A percentile compares a stretch with the other conserved stretches of the same genome.
Conservation (phyloP, 768 basidiomycete species). For the Macrolepiota albuminosa region DNA sequence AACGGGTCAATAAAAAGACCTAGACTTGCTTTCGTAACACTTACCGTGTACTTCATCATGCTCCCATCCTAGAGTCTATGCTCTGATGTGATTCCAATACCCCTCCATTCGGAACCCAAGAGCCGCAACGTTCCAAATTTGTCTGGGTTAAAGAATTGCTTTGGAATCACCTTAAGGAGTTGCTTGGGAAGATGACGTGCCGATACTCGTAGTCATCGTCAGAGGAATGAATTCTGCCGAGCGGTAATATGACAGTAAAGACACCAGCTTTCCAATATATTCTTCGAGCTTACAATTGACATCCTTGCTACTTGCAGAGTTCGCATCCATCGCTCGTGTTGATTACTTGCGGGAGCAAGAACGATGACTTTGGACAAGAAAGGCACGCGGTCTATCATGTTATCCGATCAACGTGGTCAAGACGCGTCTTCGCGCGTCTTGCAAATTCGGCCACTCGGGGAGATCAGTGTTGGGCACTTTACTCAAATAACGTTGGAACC, state of each 20-base stretch:
- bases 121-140: conserved; percentile 74
- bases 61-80: conserved; percentile 72
- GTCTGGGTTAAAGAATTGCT: conserved; percentile 75
- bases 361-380: not conserved
- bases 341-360: not conserved
- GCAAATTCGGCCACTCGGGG: not conserved
- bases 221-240: conserved; percentile 77
- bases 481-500: not conserved
- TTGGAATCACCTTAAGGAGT: conserved; percentile 90
- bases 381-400: not conserved
- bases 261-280: conserved; percentile 68
- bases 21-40: conserved; percentile 14
- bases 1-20: conserved; percentile 1
- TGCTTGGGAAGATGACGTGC: conserved; percentile 97
- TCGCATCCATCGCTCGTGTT: conserved; percentile 21
- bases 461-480: conserved; percentile 1
- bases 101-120: conserved; percentile 91
- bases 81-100: conserved; percentile 93
- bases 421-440: not conserved
- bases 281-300: conserved; percentile 59
- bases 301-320: conserved; percentile 27
- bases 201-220: conserved; percentile 94
- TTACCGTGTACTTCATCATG: conserved; percentile 96
- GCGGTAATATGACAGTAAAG: conserved; percentile 4
- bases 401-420: conserved; percentile 5